Base-by-base conservation (phyloP, 768 basidiomycete genomes). In the Tubosaeta sp. region DNA sequence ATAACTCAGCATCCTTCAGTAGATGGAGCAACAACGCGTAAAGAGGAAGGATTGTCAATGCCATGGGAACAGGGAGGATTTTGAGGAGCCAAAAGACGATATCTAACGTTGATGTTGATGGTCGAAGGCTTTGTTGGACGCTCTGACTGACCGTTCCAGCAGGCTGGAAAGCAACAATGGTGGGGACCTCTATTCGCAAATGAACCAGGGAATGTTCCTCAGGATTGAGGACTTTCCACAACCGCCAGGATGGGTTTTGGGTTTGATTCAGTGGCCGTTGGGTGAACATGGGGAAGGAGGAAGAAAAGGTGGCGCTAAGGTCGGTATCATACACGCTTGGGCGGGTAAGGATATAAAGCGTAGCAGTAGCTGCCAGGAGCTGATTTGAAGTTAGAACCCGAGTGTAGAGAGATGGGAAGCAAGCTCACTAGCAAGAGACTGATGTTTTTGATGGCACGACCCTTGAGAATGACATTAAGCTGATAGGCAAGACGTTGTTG, bases 1-100 rank as follows among this genome's bases (percentile, higher is more conserved):
- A 76, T 1, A 94, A 79, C 52, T 99, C 94, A 0, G 91, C 83
- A 57, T 95, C 86, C 71, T 94, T 95, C 54, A 97, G 73, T 2
- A 99, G 76, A 64, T 94, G 94, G 10, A 91, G 74, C 8, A 95
- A 73, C 11, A 98, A 69, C 8, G 79, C 76, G 65, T 88, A 97
- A 10, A 98, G 74, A 4, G 79, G 67, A 22, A 77, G 70, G 7
- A 87, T 89, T 0, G 94, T 95, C 6, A 76, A 75, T 8, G 82
- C 79, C 63, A 96, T 94, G 0, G 95, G 95, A 1, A 94, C 68
- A 2, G 91, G 72, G 66, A 97, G 82, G 54, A 94, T 87, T 68
- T 89, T 90, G 59, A 86, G 57, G 22, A 90, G 67, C 84, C 90
- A 90, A n/a, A 82, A 66, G 8, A 87, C 57, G 12, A 83, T 75